Percentiles rank a stretch among this genome's conserved stretches.
Conservation (phyloP, 257 asterid species). For the Rubia yunnanensis region DNA sequence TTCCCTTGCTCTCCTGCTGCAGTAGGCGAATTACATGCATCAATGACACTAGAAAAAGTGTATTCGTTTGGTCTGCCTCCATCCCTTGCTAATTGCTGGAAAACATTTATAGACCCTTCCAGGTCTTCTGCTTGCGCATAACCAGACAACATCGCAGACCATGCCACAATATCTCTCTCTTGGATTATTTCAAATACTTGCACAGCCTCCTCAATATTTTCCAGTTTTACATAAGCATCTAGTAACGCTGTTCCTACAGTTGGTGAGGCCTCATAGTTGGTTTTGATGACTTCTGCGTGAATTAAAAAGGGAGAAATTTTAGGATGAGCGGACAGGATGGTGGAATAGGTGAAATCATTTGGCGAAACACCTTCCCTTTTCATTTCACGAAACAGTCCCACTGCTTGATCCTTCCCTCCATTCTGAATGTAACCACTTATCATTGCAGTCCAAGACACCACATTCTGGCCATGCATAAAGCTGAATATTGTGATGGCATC, state of each 20-base stretch:
- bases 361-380: constrained; percentile 51
- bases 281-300: constrained; percentile 68
- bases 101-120: constrained; percentile 54
- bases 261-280: constrained; percentile 48
- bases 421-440: constrained; percentile 73
- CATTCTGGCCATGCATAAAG: constrained; percentile 35
- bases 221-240: constrained; percentile 60
- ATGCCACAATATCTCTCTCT: constrained; percentile 75
- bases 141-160: constrained; percentile 96
- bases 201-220: constrained; percentile 43
- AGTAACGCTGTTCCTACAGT: constrained; percentile 83
- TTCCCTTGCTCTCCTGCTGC: constrained; percentile 82
- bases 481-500: constrained; percentile 61
- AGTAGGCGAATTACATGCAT: constrained; percentile 56
- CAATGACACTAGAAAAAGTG: constrained; percentile 77
- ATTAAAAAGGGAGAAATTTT: constrained; percentile 44
- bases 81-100: constrained; percentile 36
- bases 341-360: constrained; percentile 75
- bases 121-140: constrained; percentile 59
- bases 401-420: constrained; percentile 41
- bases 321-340: constrained; percentile 57
- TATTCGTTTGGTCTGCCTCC: constrained; percentile 71
- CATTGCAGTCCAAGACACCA: constrained; percentile 88
- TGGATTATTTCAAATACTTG: constrained; percentile 51
- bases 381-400: constrained; percentile 57